Percentiles rank a stretch among this genome's conserved stretches.
phyloP scores from a whole-genome alignment of 2,329 filamentous ascomycete species.

The Hypoxylon sp. region DNA sequence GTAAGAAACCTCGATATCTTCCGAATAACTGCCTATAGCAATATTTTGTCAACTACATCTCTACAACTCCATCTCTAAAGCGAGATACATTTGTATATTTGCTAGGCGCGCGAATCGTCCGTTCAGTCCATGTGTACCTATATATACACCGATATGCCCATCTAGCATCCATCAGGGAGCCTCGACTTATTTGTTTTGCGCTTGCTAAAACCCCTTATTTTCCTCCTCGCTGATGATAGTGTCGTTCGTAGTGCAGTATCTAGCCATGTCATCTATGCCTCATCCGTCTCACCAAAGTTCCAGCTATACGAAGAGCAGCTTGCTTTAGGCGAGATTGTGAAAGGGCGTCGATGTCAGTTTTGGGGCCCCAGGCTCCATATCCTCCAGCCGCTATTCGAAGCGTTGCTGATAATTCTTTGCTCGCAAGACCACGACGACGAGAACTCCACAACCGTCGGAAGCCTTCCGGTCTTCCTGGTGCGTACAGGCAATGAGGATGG shows the following conservation, averaged over 20 bases:
- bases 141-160: no score
- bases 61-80: no score
- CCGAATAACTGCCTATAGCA: not conserved
- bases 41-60: not conserved
- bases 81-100: no score
- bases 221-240: no score
- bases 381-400: not conserved
- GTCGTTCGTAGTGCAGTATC: no score
- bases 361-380: not conserved
- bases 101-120: no score
- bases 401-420: not conserved
- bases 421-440: not conserved
- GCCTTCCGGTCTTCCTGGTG: slow-evolving; percentile 1
- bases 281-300: no score
- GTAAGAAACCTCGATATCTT: not conserved
- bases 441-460: not conserved
- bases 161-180: no score
- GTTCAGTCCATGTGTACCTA: no score
- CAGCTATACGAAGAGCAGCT: not conserved
- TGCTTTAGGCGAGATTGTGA: not conserved
- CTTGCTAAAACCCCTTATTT: no score
- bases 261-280: no score
- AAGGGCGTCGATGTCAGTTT: not conserved
- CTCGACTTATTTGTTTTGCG: no score
- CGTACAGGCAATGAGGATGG: slow-evolving; percentile 3